These are phyloP conservation scores for Mycena vulgaris DNA, from an alignment of 768 basidiomycete genomes.

Conservation along the genomic window DNA sequence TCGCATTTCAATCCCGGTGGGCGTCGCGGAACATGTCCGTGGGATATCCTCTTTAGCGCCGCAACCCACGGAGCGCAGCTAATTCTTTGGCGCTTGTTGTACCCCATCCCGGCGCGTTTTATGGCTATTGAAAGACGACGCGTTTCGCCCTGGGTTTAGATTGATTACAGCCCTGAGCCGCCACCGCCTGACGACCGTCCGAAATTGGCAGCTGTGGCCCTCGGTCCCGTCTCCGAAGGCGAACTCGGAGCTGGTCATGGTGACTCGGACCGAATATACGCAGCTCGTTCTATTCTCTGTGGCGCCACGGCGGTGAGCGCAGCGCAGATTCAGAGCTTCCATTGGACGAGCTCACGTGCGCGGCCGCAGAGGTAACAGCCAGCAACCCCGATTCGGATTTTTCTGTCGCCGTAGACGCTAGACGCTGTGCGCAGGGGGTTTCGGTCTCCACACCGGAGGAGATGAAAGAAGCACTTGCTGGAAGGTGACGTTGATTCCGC, in stretches of 20 bases:
- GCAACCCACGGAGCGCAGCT: too few species aligned
- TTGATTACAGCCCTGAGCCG: background rate
- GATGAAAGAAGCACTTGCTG: slow-evolving; percentile 4
- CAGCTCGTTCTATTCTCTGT: slow-evolving; percentile 14
- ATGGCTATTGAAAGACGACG: background rate
- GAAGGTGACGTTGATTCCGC: slow-evolving; percentile 17
- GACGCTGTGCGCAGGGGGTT: background rate
- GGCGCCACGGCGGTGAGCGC: background rate
- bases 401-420: background rate
- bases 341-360: slow-evolving; percentile 11
- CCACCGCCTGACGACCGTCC: background rate
- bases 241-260: background rate
- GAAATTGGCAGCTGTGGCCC: background rate
- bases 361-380: slow-evolving; percentile 1
- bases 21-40: too few species aligned
- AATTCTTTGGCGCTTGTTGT: too few species aligned
- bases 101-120: background rate
- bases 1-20: too few species aligned
- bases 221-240: slow-evolving; percentile 12
- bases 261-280: slow-evolving; percentile 26
- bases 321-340: slow-evolving; percentile 3
- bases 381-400: slow-evolving; percentile 13
- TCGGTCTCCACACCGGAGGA: background rate
- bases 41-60: too few species aligned
- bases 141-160: background rate